Evolutionary conservation across 2,329 filamentous ascomycete genomes (phyloP).

Genomic region (Plenodomus lindquistii): DNA sequence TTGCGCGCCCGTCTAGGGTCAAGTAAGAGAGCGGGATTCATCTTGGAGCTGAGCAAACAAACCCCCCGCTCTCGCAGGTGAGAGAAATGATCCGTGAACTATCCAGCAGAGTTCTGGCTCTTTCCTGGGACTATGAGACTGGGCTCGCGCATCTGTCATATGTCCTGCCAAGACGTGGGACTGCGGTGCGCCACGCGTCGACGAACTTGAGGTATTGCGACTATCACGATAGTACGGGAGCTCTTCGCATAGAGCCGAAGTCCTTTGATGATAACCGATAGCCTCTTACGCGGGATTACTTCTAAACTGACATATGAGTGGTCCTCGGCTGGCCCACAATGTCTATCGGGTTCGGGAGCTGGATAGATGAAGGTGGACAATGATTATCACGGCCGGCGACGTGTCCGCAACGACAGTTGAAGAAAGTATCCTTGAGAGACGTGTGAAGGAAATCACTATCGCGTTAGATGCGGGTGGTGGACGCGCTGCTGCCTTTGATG

Average conservation of each 20-base stretch:
- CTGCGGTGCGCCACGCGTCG: constrained; percentile 10
- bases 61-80: constrained; percentile 9
- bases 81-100: constrained; percentile 10
- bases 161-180: constrained; percentile 16
- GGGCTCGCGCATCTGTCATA: constrained; percentile 19
- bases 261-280: neutral
- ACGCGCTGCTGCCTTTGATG: constrained; percentile 25
- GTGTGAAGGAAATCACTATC: neutral
- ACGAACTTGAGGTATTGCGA: neutral
- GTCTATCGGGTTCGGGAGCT: constrained; percentile 21
- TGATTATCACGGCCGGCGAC: constrained; percentile 19
- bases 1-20: constrained; percentile 26
- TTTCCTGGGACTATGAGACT: constrained; percentile 13
- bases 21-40: constrained; percentile 34
- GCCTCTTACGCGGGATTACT: constrained; percentile 2
- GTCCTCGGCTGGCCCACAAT: constrained; percentile 4
- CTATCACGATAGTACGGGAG: neutral
- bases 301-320: neutral
- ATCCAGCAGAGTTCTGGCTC: constrained; percentile 5
- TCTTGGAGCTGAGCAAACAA: constrained; percentile 13
- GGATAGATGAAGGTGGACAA: constrained; percentile 26
- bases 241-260: neutral
- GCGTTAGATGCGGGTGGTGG: constrained; percentile 3
- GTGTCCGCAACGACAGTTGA: constrained; percentile 13
- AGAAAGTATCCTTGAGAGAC: constrained; percentile 10